phyloP scores from a whole-genome alignment of 495 filamentous ascomycete species.

The Xylaria cubensis region DNA sequence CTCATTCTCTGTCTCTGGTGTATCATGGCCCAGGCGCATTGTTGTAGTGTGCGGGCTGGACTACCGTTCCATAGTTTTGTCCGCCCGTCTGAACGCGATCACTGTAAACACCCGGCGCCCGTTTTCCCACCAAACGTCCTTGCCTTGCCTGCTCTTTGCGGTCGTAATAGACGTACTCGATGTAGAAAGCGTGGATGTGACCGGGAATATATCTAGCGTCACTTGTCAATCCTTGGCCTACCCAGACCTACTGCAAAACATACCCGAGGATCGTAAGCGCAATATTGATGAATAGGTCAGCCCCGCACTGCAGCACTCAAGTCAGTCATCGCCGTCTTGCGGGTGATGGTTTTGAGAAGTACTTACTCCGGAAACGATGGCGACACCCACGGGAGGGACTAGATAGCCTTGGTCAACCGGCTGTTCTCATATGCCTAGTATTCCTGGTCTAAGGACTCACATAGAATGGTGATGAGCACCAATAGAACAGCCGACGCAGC shows the following conservation, averaged over 20 bases:
- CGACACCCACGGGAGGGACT: slow-evolving; percentile 55
- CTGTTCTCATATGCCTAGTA: neutral
- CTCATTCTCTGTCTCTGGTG: no score
- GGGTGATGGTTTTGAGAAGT: no score
- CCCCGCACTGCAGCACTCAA: slow-evolving; percentile 60
- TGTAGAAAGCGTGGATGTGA: slow-evolving; percentile 89
- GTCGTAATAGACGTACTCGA: slow-evolving; percentile 87
- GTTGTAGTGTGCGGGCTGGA: slow-evolving; percentile 37
- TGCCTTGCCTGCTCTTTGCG: slow-evolving; percentile 63
- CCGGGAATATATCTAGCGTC: slow-evolving; percentile 71
- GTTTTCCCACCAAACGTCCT: slow-evolving; percentile 53
- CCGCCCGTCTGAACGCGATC: slow-evolving; percentile 79
- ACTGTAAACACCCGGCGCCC: slow-evolving; percentile 80
- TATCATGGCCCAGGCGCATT: neutral
- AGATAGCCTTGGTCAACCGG: slow-evolving; percentile 7
- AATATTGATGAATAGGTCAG: slow-evolving; percentile 92
- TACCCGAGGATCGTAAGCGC: slow-evolving; percentile 72
- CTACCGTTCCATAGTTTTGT: slow-evolving; percentile 61
- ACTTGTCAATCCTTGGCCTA: slow-evolving; percentile 12
- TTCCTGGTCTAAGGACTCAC: slow-evolving; percentile 38
- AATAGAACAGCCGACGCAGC: slow-evolving; percentile 62
- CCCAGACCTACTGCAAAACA: slow-evolving; percentile 22
- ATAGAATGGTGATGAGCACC: slow-evolving; percentile 63
- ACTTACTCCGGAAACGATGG: slow-evolving; percentile 42
- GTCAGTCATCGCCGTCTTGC: no score